A percentile compares a stretch with the other conserved stretches of the same genome.
Evolutionary conservation across 108 stramenopile species (phyloP).

Genomic region (Fistulifera solaris): DNA sequence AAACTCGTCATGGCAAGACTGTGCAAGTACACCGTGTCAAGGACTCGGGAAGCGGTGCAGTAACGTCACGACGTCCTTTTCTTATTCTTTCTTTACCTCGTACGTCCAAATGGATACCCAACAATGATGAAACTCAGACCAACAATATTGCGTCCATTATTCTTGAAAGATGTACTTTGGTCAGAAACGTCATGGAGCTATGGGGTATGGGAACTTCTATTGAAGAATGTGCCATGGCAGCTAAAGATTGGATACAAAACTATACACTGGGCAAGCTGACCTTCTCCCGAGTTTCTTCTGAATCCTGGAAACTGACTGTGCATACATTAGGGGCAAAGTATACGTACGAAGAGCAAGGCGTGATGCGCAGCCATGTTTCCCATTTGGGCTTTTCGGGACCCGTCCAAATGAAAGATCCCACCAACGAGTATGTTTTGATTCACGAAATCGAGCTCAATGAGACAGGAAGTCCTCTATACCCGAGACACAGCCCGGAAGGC

Average conservation of each 20-base stretch:
- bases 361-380: slow-evolving; percentile 48
- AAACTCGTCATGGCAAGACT: background rate
- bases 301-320: slow-evolving; percentile 68
- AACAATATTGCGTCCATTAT: slow-evolving; percentile 20
- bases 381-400: slow-evolving; percentile 42
- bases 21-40: too few species aligned
- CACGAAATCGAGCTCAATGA: slow-evolving; percentile 61
- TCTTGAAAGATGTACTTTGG: slow-evolving; percentile 52
- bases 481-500: slow-evolving; percentile 24
- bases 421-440: slow-evolving; percentile 55
- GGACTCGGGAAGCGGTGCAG: too few species aligned
- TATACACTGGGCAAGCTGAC: slow-evolving; percentile 8
- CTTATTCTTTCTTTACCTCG: slow-evolving; percentile 21
- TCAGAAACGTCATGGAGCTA: slow-evolving; percentile 64
- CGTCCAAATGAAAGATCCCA: slow-evolving; percentile 65
- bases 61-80: slow-evolving; percentile 15
- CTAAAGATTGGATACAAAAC: slow-evolving; percentile 12
- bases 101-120: background rate
- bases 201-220: slow-evolving; percentile 51
- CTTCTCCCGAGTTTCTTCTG: slow-evolving; percentile 7
- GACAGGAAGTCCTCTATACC: slow-evolving; percentile 50
- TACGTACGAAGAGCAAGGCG: slow-evolving; percentile 61
- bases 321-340: slow-evolving; percentile 70
- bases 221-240: slow-evolving; percentile 35
- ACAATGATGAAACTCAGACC: slow-evolving; percentile 3